Conservation (phyloP, 2,329 filamentous ascomycete genomes). For the Colletotrichum higginsianum region DNA sequence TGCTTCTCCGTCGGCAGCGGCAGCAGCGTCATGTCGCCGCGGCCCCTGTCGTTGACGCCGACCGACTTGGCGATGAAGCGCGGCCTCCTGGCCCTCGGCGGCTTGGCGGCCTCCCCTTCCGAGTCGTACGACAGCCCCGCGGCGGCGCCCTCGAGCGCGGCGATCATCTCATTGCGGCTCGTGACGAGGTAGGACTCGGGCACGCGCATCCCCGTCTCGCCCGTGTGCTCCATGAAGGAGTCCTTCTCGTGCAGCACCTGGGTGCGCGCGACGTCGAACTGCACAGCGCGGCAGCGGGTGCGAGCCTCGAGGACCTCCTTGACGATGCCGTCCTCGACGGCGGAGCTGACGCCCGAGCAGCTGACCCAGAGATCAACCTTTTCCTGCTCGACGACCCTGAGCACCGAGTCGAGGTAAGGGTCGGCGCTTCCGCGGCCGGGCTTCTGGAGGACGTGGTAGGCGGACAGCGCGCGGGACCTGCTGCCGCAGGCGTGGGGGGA, state of each 20-base stretch:
- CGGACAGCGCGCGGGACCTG: constrained; percentile 69
- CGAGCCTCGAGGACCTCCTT: constrained; percentile 72
- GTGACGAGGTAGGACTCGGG: constrained; percentile 69
- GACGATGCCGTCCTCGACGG: constrained; percentile 76
- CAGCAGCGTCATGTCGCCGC: constrained; percentile 75
- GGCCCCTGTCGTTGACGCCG: constrained; percentile 71
- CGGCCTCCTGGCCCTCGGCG: constrained; percentile 44
- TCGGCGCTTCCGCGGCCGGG: constrained; percentile 49
- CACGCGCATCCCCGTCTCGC: constrained; percentile 66
- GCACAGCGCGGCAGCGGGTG: constrained; percentile 73
- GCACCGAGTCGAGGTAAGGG: constrained; percentile 69
- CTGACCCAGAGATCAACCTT: constrained; percentile 80
- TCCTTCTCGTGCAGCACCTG: constrained; percentile 75
- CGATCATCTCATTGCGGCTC: constrained; percentile 66
- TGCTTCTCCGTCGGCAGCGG: constrained; percentile 67
- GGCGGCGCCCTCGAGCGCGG: constrained; percentile 60
- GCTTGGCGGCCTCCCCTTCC: not conserved
- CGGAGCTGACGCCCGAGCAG: constrained; percentile 78
- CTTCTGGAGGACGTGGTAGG: constrained; percentile 65
- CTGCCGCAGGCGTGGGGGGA: constrained; percentile 67
- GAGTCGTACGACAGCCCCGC: constrained; percentile 28
- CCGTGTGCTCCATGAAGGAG: constrained; percentile 73
- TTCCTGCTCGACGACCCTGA: constrained; percentile 73
- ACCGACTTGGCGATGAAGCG: constrained; percentile 78
- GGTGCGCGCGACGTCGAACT: constrained; percentile 72